Percentiles rank a stretch among this genome's conserved stretches.
phyloP scores from a whole-genome alignment of 768 basidiomycete genomes.

The Xerocomus spinulosus region DNA sequence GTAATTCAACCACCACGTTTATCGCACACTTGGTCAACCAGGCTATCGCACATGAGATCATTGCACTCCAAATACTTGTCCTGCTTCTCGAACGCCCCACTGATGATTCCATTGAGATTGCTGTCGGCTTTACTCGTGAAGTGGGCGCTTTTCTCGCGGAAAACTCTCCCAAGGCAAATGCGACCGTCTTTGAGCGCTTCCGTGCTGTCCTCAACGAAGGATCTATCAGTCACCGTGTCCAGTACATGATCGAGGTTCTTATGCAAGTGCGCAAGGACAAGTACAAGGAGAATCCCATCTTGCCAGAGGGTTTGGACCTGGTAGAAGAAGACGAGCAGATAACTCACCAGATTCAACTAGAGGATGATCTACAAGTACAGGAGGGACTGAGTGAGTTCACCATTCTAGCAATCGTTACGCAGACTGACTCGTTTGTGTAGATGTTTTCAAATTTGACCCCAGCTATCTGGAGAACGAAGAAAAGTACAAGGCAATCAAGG shows the following conservation, averaged over 20 bases:
- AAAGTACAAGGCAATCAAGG: conserved; percentile 86
- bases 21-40: conserved; percentile 92
- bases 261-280: conserved; percentile 99
- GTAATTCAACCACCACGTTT: conserved; percentile 90
- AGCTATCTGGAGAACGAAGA: conserved; percentile 89
- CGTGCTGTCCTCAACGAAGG: conserved; percentile 95
- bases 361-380: conserved; percentile 91
- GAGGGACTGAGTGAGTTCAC: conserved; percentile 83
- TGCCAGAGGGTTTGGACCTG: conserved; percentile 91
- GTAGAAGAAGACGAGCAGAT: conserved; percentile 99
- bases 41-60: conserved; percentile 86
- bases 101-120: conserved; percentile 97
- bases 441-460: conserved; percentile 93
- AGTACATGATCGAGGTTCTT: conserved; percentile 99
- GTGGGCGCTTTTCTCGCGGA: conserved; percentile 93
- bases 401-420: not conserved
- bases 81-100: conserved; percentile 95
- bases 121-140: conserved; percentile 95
- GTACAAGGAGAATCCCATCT: conserved; percentile 96
- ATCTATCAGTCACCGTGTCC: conserved; percentile 89
- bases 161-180: conserved; percentile 91
- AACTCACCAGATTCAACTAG: conserved; percentile 87
- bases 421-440: conserved; percentile 38
- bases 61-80: conserved; percentile 92
- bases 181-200: conserved; percentile 94